Conservation (phyloP, 495 filamentous ascomycete species). For the Neurospora hispaniola region DNA sequence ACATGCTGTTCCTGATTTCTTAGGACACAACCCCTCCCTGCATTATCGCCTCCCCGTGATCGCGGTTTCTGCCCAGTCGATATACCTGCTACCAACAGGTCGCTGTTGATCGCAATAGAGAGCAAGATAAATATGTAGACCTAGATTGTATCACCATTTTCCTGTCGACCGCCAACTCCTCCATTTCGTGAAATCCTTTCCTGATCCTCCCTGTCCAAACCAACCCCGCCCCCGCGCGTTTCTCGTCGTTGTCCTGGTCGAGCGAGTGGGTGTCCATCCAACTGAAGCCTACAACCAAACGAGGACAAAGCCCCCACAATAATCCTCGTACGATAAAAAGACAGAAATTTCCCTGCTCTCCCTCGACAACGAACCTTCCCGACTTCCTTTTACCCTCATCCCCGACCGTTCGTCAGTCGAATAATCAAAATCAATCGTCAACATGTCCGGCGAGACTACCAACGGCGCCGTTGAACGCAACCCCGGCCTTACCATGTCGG, state of each 20-base stretch:
- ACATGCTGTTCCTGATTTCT: not conserved
- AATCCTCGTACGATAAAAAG: not conserved
- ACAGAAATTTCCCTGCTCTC: not conserved
- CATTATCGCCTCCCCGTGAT: not conserved
- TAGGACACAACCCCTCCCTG: not conserved
- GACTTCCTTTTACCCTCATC: not conserved
- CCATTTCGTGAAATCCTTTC: not conserved
- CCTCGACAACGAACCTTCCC: not conserved
- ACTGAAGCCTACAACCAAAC: not conserved
- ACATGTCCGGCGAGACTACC: constrained; percentile 9
- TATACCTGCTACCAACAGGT: not conserved
- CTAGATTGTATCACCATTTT: not conserved
- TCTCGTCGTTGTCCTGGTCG: not conserved
- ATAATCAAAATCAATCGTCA: constrained; percentile 7
- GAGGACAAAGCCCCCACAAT: not conserved
- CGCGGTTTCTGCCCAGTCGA: not conserved
- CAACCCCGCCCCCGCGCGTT: not conserved
- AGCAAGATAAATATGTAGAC: not conserved
- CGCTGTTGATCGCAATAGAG: not conserved
- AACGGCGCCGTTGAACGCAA: constrained; percentile 12
- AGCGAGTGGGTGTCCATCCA: not conserved
- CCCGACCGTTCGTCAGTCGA: not conserved
- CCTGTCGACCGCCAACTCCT: not conserved
- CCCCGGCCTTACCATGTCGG: constrained; percentile 27
- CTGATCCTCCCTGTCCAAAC: not conserved